A percentile compares a stretch with the other conserved stretches of the same genome.
phyloP scores from a whole-genome alignment of 2,329 filamentous ascomycete species.

The Exophiala spinifera region DNA sequence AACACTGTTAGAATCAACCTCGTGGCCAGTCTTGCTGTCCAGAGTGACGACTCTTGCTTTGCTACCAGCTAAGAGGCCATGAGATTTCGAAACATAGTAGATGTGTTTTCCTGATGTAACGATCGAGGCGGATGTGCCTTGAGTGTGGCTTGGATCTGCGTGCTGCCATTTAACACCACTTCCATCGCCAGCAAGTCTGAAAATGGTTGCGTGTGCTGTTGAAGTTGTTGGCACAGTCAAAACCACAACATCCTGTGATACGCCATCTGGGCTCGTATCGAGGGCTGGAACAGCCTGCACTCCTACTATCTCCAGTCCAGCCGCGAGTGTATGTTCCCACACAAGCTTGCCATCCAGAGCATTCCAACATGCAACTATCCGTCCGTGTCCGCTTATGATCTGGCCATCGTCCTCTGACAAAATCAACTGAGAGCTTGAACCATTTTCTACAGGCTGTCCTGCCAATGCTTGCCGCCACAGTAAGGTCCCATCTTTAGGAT shows the following conservation, averaged over 20 bases:
- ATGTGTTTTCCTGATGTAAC: constrained; percentile 66
- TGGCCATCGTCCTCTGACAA: constrained; percentile 69
- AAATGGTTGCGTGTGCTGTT: constrained; percentile 56
- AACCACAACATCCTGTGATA: constrained; percentile 68
- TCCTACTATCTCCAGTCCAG: constrained; percentile 35
- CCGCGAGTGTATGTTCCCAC: constrained; percentile 67
- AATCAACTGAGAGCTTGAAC: constrained; percentile 28
- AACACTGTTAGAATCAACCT: constrained; percentile 67
- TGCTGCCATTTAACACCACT: constrained; percentile 79
- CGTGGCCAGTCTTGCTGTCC: constrained; percentile 69
- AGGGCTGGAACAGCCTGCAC: constrained; percentile 19
- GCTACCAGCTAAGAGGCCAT: constrained; percentile 63
- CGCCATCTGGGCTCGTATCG: constrained; percentile 56
- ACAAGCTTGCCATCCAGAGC: constrained; percentile 73
- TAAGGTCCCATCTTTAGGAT: constrained; percentile 77
- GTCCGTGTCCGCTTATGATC: constrained; percentile 69
- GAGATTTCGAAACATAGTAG: constrained; percentile 73
- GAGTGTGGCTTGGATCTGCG: constrained; percentile 59
- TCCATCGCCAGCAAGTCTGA: constrained; percentile 66
- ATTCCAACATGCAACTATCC: constrained; percentile 75
- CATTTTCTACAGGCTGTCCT: constrained; percentile 43
- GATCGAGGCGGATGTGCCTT: constrained; percentile 71
- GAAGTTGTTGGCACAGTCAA: constrained; percentile 44
- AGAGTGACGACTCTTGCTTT: constrained; percentile 73
- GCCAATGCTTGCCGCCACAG: constrained; percentile 80